Conservation (phyloP, 2,329 filamentous ascomycete genomes). For the Lachnellula willkommii region DNA sequence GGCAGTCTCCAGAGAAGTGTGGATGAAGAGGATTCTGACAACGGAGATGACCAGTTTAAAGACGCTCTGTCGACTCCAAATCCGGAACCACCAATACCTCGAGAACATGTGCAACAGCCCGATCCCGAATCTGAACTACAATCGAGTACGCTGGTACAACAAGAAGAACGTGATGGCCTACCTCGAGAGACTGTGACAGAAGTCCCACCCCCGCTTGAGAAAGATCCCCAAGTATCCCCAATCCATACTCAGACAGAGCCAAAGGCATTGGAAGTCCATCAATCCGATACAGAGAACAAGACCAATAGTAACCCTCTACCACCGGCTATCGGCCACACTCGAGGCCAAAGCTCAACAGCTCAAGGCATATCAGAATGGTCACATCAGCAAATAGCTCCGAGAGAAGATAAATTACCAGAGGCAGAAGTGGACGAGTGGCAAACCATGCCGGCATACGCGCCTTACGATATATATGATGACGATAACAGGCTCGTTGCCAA, state of each 20-base stretch:
- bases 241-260: slow-evolving; percentile 5
- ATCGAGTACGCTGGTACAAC: neutral
- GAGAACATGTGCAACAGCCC: slow-evolving; percentile 10
- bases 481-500: slow-evolving; percentile 80
- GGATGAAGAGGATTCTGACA: slow-evolving; percentile 30
- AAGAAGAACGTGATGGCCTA: neutral
- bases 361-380: slow-evolving; percentile 71
- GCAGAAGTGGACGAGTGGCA: slow-evolving; percentile 76
- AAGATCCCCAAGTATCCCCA: neutral
- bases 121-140: slow-evolving; percentile 12
- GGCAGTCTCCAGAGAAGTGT: slow-evolving; percentile 17
- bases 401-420: slow-evolving; percentile 43
- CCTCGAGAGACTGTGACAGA: slow-evolving; percentile 10
- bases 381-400: slow-evolving; percentile 69
- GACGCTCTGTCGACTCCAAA: slow-evolving; percentile 33
- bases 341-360: slow-evolving; percentile 19
- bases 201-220: slow-evolving; percentile 5
- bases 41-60: slow-evolving; percentile 38
- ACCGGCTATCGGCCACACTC: slow-evolving; percentile 8
- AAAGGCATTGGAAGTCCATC: slow-evolving; percentile 2
- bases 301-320: neutral
- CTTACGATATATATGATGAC: slow-evolving; percentile 94
- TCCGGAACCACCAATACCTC: slow-evolving; percentile 12
- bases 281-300: neutral
- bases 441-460: slow-evolving; percentile 87